Base-by-base conservation (phyloP, 306 rosid species). In the Lupinus albus region DNA sequence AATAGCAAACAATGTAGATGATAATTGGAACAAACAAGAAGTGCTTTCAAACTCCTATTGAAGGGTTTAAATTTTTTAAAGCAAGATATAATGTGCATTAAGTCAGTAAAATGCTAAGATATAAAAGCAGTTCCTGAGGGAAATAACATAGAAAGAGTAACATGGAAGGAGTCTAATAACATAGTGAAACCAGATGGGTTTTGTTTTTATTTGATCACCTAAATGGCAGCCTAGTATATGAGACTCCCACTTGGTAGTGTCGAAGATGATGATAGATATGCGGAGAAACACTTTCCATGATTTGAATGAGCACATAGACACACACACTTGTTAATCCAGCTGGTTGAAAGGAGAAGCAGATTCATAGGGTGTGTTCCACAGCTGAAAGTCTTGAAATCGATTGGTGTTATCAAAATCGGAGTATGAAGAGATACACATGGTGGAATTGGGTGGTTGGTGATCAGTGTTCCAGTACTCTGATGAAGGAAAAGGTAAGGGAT, bases 311-410 rank as follows among this genome's bases (percentile, higher is more conserved):
- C 18, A 67, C 8, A 51, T 68, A 3, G 47, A 15, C 25, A 58
- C 42, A n/a, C 17, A 13, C 18, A 11, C 33, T 11, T 7, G 48
- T 64, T 38, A 84, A 68, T 78, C 84, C 71, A 83, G 69, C 70
- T 74, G 84, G 80, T 58, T 68, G 76, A 84, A 78, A 9, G 74
- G 68, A 64, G 81, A 83, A 17, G 77, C 76, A 10, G 86, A 79
- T 41, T 84, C 87, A 41, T 28, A 68, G 6, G 88, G 80, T 4
- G 71, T 61, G 4, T 44, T 87, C 67, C 80, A 74, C 69, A 81
- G 77, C 75, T 81, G 88, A 68, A 79, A 78, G 57, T 87, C 84
- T 71, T 85, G 91, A 75, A 80, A 82, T 32, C 80, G 84, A 79
- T 47, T 76, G 75, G 20, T 56, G 51, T 38, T 61, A 11, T 76